These are phyloP conservation scores for Excoecaria agallocha DNA, from an alignment of 345 rosid species.

Conservation along the genomic window DNA sequence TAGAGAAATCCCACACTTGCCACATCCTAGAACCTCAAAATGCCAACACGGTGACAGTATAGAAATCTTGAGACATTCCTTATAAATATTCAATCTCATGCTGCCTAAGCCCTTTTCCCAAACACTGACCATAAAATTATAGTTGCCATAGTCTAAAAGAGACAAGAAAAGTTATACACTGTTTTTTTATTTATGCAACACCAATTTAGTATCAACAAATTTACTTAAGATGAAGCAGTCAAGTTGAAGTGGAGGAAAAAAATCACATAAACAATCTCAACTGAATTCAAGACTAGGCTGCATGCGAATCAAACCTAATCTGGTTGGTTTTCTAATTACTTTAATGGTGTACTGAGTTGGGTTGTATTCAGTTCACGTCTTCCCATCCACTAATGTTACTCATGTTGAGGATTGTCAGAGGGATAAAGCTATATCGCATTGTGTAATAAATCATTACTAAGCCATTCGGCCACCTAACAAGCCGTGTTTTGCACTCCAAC, in stretches of 20 bases:
- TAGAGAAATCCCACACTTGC: neutral
- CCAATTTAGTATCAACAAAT: neutral
- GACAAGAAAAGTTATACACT: neutral
- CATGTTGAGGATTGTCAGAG: no score
- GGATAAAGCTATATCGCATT: no score
- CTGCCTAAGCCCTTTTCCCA: neutral
- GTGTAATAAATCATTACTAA: no score
- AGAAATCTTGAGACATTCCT: neutral
- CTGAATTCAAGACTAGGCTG: neutral
- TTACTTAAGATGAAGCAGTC: neutral
- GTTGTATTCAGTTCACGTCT: no score
- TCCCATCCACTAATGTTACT: no score
- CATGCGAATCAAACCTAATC: no score
- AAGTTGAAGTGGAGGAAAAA: neutral
- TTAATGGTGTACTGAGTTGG: no score
- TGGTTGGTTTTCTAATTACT: no score
- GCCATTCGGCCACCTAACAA: no score
- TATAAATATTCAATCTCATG: neutral
- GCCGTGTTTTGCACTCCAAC: neutral
- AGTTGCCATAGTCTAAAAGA: neutral
- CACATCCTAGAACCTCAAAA: neutral
- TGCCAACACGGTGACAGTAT: neutral
- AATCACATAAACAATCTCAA: neutral
- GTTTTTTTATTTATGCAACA: neutral
- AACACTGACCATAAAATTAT: neutral